phyloP scores from a whole-genome alignment of 2,329 filamentous ascomycete species.

The Alternaria sp. region DNA sequence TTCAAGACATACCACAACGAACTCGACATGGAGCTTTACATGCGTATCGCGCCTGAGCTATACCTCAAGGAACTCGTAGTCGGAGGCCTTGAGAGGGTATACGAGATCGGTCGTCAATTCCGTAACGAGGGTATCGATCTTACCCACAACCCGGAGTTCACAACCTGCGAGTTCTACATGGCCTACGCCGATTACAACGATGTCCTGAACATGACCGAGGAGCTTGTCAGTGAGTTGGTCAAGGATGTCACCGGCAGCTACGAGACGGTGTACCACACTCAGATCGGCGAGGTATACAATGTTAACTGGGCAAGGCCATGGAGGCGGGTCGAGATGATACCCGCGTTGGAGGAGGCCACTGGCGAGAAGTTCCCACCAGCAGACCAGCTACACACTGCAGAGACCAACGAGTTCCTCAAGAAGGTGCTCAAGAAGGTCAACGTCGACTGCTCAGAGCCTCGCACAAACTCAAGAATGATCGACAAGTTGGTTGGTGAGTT shows the following conservation, averaged over 20 bases:
- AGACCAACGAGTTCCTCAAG: conserved; percentile 85
- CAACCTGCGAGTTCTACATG: conserved; percentile 95
- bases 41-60: conserved; percentile 93
- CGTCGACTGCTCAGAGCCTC: conserved; percentile 85
- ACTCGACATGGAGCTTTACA: conserved; percentile 89
- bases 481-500: conserved; percentile 93
- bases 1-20: conserved; percentile 98
- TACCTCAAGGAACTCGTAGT: conserved; percentile 97
- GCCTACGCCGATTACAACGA: conserved; percentile 77
- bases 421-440: conserved; percentile 84
- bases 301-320: conserved; percentile 98
- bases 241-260: conserved; percentile 88
- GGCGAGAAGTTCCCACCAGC: conserved; percentile 94
- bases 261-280: conserved; percentile 84
- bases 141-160: conserved; percentile 99
- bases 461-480: conserved; percentile 95
- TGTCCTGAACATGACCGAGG: conserved; percentile 88
- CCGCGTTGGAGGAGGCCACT: conserved; percentile 84
- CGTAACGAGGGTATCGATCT: conserved; percentile 90
- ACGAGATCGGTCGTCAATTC: conserved; percentile 95
- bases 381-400: conserved; percentile 86
- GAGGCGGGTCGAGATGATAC: conserved; percentile 95
- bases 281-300: conserved; percentile 83
- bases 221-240: conserved; percentile 88
- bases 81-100: conserved; percentile 91